phyloP scores from a whole-genome alignment of 192 early-diverging fungal species.

The Gaertneriomyces semiglobifer region DNA sequence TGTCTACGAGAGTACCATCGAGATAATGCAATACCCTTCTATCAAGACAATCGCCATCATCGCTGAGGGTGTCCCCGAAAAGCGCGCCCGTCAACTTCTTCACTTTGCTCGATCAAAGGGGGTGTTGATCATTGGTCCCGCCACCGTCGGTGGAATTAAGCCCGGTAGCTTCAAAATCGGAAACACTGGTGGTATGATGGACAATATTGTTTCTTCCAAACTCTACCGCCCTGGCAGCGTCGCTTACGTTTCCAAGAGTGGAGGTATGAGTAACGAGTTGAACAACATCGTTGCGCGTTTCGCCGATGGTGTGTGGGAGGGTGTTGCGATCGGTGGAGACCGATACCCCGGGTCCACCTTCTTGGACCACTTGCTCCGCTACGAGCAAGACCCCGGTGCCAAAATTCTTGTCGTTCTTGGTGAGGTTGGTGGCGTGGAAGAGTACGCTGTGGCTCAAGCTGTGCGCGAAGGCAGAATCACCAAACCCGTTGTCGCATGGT shows the following conservation, averaged over 20 bases:
- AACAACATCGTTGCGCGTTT: constrained; percentile 98
- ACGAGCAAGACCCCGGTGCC: constrained; percentile 85
- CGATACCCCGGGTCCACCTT: constrained; percentile 98
- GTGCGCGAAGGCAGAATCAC: constrained; percentile 83
- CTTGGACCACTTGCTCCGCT: constrained; percentile 96
- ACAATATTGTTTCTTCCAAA: constrained; percentile 97
- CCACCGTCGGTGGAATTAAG: constrained; percentile 99
- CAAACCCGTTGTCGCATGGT: constrained; percentile 99
- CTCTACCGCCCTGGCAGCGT: constrained; percentile 95
- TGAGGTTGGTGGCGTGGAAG: constrained; percentile 97
- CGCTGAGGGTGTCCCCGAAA: constrained; percentile 98
- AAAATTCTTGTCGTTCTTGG: constrained; percentile 95
- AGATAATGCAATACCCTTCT: constrained; percentile 80
- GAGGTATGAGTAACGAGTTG: constrained; percentile 99
- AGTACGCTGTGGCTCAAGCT: constrained; percentile 91
- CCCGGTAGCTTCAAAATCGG: constrained; percentile 99
- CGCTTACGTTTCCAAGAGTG: constrained; percentile 97
- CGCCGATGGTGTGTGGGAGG: constrained; percentile 97
- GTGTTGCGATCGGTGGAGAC: constrained; percentile 98
- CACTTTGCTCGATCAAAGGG: constrained; percentile 72
- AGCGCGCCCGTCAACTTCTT: constrained; percentile 88
- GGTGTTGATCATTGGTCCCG: constrained; percentile 92
- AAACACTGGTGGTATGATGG: constrained; percentile 99
- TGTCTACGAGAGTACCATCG: constrained; percentile 87
- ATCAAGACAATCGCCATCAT: constrained; percentile 96